Evolutionary conservation across 352 stramenopile genomes (phyloP), one percentile per base, ranked within the genome.

Genomic region (Achlya hypogyna): DNA sequence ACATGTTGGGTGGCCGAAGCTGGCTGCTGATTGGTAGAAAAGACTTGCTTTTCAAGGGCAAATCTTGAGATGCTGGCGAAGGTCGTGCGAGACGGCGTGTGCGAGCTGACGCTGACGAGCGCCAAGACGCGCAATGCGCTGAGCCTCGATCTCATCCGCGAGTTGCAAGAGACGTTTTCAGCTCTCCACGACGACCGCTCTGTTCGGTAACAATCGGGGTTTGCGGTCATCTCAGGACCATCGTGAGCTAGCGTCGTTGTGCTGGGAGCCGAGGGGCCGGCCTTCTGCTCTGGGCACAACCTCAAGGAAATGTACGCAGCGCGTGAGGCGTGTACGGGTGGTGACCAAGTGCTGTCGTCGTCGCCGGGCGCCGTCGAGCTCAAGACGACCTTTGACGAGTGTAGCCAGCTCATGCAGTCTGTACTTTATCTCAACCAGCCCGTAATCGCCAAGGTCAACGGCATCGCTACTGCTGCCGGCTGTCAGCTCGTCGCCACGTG

Each of bases 401-500:
- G 79, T 51, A 78, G 72, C 52, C n/a, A 65, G 28, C 52, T 84
- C 22, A 88, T 86, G 78, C 69, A 74, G 52, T 62, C 65, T 23
- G 32, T 88, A 4, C 58, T 72, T 47, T 65, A 62, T 32, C 60
- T 81, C 29, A 67, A 76, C 0, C 70, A 82, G 52, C 78, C 79
- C 18, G 71, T 77, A 22, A 78, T 88, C 56, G 72, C 73, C 22
- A 74, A 74, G 34, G 77, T 82, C 5, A 69, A 86, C 45, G 79
- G 79, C 42, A 63, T 86, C 14, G 79, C 78, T 4, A 86, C 76
- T 51, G 78, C 78, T 16, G 79, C 79, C 25, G 79, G 78, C 32
- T 88, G 77, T 51, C 79, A 87, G 69, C 69, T 86, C 25, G 78
- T 84, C 29, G 79, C 79, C 43, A 75, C 75, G 20, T 82, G 76